phyloP scores from a whole-genome alignment of 176 grass and related monocot genomes.

The Oryza brachyantha region DNA sequence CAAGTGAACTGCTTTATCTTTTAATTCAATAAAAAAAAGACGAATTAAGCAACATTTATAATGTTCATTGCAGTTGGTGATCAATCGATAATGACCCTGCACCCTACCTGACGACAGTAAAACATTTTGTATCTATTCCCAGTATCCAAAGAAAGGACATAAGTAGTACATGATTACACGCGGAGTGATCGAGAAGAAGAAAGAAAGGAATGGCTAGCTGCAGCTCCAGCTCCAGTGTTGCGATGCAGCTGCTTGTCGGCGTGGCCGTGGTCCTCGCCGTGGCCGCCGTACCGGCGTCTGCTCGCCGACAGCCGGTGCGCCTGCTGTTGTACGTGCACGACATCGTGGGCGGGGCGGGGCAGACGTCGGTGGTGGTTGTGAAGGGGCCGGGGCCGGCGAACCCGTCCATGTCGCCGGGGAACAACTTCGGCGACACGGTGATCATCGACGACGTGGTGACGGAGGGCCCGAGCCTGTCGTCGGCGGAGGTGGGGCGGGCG shows the following conservation, averaged over 20 bases:
- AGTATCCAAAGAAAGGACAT: no score
- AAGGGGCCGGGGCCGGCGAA: background rate
- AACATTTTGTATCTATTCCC: no score
- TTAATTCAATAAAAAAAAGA: no score
- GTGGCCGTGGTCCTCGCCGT: background rate
- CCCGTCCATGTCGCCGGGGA: conserved; percentile 11
- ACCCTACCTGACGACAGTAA: no score
- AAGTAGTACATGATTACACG: no score
- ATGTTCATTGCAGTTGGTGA: no score
- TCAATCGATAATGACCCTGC: no score
- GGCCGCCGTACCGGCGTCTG: background rate
- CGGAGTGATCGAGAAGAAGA: no score
- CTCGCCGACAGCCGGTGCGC: background rate
- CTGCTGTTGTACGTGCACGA: conserved; percentile 37
- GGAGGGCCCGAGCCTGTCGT: background rate
- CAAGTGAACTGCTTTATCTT: no score
- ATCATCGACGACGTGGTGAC: conserved; percentile 37
- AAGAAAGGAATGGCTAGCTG: background rate
- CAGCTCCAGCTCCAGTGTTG: background rate
- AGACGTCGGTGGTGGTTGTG: conserved; percentile 26
- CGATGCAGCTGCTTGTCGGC: background rate
- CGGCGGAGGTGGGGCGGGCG: background rate
- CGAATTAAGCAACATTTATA: no score
- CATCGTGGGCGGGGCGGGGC: conserved; percentile 20
- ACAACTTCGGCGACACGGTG: conserved; percentile 31